phyloP scores from a whole-genome alignment of 768 basidiomycete genomes.

The Fibroporia radiculosa region DNA sequence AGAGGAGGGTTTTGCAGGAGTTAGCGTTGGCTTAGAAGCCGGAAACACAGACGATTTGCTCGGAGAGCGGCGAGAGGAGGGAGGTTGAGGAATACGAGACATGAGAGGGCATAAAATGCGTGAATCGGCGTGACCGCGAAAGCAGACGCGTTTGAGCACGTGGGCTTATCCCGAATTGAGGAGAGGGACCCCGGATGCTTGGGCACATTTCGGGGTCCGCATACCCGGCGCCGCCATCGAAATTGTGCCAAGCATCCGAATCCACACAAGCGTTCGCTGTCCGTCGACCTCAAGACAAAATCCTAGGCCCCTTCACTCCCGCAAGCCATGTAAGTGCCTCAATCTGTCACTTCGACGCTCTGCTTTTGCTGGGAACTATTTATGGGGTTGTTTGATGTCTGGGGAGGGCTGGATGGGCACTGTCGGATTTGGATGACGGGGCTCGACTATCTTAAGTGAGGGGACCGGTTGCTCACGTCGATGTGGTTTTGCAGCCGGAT shows the following conservation, averaged over 20 bases:
- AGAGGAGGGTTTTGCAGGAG: conserved; percentile 7
- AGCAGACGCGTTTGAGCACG: neutral
- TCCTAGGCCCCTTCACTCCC: conserved; percentile 22
- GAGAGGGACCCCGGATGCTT: neutral
- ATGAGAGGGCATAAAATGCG: neutral
- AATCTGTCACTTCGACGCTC: conserved; percentile 1
- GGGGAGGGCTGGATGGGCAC: conserved; percentile 27
- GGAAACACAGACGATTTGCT: conserved; percentile 1
- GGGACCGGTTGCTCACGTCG: conserved; percentile 16
- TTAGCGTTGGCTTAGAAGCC: neutral
- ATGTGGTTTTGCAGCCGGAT: conserved; percentile 21
- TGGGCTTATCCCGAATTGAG: neutral
- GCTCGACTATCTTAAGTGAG: conserved; percentile 11
- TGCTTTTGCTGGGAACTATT: conserved; percentile 2
- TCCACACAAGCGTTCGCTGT: conserved; percentile 17
- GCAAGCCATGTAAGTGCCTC: conserved; percentile 22
- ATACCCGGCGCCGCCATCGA: neutral
- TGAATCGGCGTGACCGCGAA: neutral
- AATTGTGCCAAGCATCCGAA: neutral
- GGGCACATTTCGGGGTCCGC: neutral
- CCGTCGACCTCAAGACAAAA: conserved; percentile 31
- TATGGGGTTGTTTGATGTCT: conserved; percentile 7
- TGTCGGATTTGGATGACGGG: conserved; percentile 22
- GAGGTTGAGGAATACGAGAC: conserved; percentile 8
- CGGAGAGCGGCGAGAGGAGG: conserved; percentile 4